Evolutionary conservation across 352 stramenopile genomes (phyloP), one percentile per base, ranked within the genome.

Genomic region (Globisporangium carolinianum): DNA sequence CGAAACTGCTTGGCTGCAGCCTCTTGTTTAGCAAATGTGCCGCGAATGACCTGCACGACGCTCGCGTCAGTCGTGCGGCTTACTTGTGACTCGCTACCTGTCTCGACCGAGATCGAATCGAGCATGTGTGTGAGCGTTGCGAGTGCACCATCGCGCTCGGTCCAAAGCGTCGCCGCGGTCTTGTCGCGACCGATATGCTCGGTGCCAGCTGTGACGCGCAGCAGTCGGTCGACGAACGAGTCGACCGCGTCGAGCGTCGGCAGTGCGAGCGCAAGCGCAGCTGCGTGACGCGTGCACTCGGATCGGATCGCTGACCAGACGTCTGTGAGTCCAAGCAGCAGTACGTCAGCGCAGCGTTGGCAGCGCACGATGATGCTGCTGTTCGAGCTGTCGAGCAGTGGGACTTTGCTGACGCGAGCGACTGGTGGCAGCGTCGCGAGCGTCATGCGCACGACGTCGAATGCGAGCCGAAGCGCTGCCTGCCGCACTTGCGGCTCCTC

Each of bases 221-320:
- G 48, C 8, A 89, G 62, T 36, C 56, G 69, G 18, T 74, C 63
- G 8, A 86, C 62, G 15, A 85, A 71, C 2, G 56, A 38, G 39
- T 87, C 75, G 37, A 87, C 60, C 10, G 63, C 47, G 17, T 61
- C 55, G 39, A 68, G 36, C 5, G 73, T 64, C 7, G 66, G 55
- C 14, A 80, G 60, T 18, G 61, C 39, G n/a, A 79, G 47, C 11
- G 54, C 64, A 37, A 85, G 72, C 3, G 8, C 24, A 0, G 53
- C 53, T 38, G 65, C 58, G 43, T 24, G 48, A 12, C 57, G 68
- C 1, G 74, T 66, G 7, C 60, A 72, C 12, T 85, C 72, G 62
- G 82, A 86, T 14, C 78, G 80, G 7, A 91, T 75, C 17, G 74
- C 74, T 2, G 80, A 91, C 80, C 80, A 91, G 38, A 91, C 58